phyloP scores from a whole-genome alignment of 495 filamentous ascomycete genomes.

The Xylaria flabelliformis region DNA sequence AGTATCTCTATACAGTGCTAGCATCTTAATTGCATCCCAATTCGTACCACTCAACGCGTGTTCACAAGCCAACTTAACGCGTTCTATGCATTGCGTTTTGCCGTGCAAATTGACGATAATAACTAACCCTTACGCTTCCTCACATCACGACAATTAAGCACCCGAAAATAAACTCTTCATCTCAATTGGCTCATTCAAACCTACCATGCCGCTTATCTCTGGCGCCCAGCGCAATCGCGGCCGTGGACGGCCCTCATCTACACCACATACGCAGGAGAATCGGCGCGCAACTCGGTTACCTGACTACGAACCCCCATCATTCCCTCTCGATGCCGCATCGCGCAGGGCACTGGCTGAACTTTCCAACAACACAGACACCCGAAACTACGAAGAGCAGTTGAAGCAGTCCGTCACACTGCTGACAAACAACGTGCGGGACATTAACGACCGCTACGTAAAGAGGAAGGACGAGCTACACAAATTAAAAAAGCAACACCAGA shows the following conservation, averaged over 20 bases:
- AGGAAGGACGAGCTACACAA: constrained; percentile 55
- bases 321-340: constrained; percentile 50
- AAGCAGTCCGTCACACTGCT: constrained; percentile 43
- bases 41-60: constrained; percentile 13
- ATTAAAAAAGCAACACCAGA: constrained; percentile 33
- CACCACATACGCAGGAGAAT: constrained; percentile 23
- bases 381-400: constrained; percentile 49
- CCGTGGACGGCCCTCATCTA: constrained; percentile 26
- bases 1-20: background rate
- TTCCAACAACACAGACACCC: constrained; percentile 36
- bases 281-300: constrained; percentile 52
- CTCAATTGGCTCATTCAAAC: background rate
- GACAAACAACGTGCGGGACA: constrained; percentile 53
- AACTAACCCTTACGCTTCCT: background rate
- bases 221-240: constrained; percentile 28
- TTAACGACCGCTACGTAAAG: constrained; percentile 57
- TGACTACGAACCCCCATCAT: constrained; percentile 63
- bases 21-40: background rate
- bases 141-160: background rate
- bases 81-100: background rate
- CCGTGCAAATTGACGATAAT: background rate
- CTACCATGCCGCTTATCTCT: constrained; percentile 23
- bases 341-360: constrained; percentile 45
- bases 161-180: background rate
- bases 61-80: constrained; percentile 10